Percentiles rank a stretch among this genome's conserved stretches.
Conservation (phyloP, 352 stramenopile genomes). For the Albugo candida region DNA sequence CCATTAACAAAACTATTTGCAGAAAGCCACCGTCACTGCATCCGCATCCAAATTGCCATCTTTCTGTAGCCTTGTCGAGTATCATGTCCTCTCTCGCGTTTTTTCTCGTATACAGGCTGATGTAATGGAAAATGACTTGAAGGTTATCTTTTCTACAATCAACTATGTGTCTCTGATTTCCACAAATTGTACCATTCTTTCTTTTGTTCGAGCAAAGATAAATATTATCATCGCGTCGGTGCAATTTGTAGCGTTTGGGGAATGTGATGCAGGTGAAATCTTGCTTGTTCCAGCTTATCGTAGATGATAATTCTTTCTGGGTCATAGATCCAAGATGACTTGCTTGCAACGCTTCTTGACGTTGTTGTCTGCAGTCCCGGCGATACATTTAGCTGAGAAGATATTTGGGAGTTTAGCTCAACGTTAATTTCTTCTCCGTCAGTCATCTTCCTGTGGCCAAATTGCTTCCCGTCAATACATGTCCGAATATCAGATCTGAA, state of each 20-base stretch:
- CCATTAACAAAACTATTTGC: conserved; percentile 96
- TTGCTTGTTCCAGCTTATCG: conserved; percentile 57
- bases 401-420: conserved; percentile 99
- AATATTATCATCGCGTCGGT: conserved; percentile 82
- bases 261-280: too few relatives aligned
- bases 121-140: conserved; percentile 91
- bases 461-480: conserved; percentile 96
- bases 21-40: conserved; percentile 87
- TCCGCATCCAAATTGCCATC: conserved; percentile 89
- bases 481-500: conserved; percentile 94
- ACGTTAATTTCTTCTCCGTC: conserved; percentile 91
- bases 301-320: conserved; percentile 67
- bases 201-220: conserved; percentile 88
- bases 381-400: conserved; percentile 96
- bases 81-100: conserved; percentile 36
- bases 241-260: conserved; percentile 85
- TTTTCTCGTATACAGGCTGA: conserved; percentile 70
- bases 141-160: conserved; percentile 83
- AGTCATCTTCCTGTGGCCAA: conserved; percentile 94
- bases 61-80: conserved; percentile 85
- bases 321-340: conserved; percentile 85
- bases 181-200: conserved; percentile 94
- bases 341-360: conserved; percentile 89
- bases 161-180: conserved; percentile 92
- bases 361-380: conserved; percentile 92